These are phyloP conservation scores for Melastoma malabathricum DNA, from an alignment of 345 rosid genomes.

Conservation along the genomic window DNA sequence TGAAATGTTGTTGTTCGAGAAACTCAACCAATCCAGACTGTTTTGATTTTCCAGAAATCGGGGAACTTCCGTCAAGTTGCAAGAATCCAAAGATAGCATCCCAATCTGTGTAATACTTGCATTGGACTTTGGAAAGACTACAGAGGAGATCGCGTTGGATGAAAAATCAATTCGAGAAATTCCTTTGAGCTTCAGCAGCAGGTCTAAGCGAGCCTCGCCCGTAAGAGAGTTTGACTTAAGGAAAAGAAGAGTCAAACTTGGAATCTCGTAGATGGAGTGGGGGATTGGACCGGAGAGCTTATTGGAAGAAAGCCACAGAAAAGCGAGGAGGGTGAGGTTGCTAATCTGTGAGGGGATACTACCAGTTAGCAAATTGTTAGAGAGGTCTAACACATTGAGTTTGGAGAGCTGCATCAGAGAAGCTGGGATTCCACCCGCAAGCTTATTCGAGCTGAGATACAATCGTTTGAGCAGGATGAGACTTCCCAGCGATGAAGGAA, in stretches of 20 bases:
- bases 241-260: neutral
- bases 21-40: neutral
- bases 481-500: neutral
- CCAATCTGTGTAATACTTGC: neutral
- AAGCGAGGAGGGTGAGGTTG: neutral
- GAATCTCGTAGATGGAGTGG: neutral
- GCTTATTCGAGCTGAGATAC: constrained; percentile 1
- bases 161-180: neutral
- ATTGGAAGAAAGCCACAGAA: constrained; percentile 4
- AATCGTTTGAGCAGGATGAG: neutral
- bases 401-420: constrained; percentile 1
- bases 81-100: constrained; percentile 8
- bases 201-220: neutral
- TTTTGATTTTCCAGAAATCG: neutral
- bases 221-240: neutral
- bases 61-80: constrained; percentile 6
- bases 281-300: constrained; percentile 3
- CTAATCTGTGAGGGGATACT: constrained; percentile 7
- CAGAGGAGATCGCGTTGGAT: constrained; percentile 7
- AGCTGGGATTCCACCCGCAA: constrained; percentile 6
- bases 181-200: neutral
- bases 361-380: constrained; percentile 7
- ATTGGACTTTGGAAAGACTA: neutral
- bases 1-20: constrained; percentile 2
- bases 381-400: neutral